Conservation (phyloP, 2,329 filamentous ascomycete genomes). For the Phaeophleospora eucalypticola region DNA sequence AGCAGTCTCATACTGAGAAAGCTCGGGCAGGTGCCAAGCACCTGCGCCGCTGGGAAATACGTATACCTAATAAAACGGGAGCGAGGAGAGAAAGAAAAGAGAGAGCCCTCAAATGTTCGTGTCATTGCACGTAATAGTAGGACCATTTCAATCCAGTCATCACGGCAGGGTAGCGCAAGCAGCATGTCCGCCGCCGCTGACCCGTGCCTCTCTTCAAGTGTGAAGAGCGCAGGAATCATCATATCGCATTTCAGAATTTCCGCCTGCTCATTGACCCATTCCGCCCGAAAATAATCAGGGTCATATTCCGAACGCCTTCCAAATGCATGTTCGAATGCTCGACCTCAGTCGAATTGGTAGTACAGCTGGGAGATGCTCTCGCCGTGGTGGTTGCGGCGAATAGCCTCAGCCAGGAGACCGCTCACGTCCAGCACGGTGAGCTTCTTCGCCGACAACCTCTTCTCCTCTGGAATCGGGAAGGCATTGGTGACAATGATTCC, state of each 20-base stretch:
- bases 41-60: conserved; percentile 40
- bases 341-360: conserved; percentile 41
- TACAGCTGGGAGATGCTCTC: conserved; percentile 64
- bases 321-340: too few species aligned
- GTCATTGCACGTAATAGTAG: neutral
- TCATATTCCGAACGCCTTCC: too few species aligned
- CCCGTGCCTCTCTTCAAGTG: neutral
- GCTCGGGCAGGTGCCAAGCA: conserved; percentile 42
- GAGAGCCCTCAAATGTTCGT: too few species aligned
- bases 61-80: conserved; percentile 3
- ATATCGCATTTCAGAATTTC: neutral
- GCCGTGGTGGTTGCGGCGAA: conserved; percentile 93
- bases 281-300: neutral
- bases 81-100: neutral
- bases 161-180: too few species aligned
- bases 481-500: conserved; percentile 94
- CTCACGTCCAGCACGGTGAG: conserved; percentile 86
- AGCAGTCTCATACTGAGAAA: conserved; percentile 35
- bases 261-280: neutral
- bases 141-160: too few species aligned
- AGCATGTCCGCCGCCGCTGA: neutral
- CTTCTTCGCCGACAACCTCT: conserved; percentile 69
- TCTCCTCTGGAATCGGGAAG: conserved; percentile 80
- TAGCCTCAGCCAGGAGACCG: conserved; percentile 82
- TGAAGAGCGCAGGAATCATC: neutral